phyloP scores from a whole-genome alignment of 2,329 filamentous ascomycete genomes.

The Monilinia polystroma region DNA sequence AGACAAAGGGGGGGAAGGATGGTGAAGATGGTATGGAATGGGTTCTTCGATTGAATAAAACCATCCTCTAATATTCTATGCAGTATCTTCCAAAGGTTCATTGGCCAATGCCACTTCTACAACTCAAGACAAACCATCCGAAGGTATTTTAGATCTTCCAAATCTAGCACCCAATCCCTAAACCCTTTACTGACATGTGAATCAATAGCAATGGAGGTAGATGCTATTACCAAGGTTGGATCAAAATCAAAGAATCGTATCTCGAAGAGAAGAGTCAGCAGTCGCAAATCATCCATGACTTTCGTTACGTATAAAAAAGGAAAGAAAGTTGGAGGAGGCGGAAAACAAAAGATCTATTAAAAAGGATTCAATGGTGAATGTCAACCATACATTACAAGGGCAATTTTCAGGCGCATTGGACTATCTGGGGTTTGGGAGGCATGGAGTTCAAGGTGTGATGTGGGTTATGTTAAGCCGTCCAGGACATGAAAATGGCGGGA shows the following conservation, averaged over 20 bases:
- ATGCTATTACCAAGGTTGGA: conserved; percentile 45
- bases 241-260: conserved; percentile 51
- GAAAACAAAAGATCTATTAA: conserved; percentile 29
- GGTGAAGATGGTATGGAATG: conserved; percentile 11
- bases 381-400: background rate
- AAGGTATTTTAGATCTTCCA: conserved; percentile 29
- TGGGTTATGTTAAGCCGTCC: background rate
- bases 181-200: conserved; percentile 18
- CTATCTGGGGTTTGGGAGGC: conserved; percentile 3
- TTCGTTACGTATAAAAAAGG: conserved; percentile 59
- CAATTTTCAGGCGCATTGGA: conserved; percentile 17
- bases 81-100: conserved; percentile 27
- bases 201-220: conserved; percentile 57
- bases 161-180: background rate
- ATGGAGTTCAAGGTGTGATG: conserved; percentile 24
- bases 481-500: background rate
- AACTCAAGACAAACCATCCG: conserved; percentile 30
- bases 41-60: background rate
- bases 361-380: background rate
- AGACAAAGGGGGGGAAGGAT: conserved; percentile 41
- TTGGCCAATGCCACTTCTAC: conserved; percentile 24
- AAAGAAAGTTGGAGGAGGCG: conserved; percentile 43
- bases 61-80: conserved; percentile 24
- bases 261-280: conserved; percentile 52
- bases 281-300: conserved; percentile 56